These are phyloP conservation scores for Verticillium albo-atrum DNA, from an alignment of 2,329 filamentous ascomycete genomes.

Conservation along the genomic window DNA sequence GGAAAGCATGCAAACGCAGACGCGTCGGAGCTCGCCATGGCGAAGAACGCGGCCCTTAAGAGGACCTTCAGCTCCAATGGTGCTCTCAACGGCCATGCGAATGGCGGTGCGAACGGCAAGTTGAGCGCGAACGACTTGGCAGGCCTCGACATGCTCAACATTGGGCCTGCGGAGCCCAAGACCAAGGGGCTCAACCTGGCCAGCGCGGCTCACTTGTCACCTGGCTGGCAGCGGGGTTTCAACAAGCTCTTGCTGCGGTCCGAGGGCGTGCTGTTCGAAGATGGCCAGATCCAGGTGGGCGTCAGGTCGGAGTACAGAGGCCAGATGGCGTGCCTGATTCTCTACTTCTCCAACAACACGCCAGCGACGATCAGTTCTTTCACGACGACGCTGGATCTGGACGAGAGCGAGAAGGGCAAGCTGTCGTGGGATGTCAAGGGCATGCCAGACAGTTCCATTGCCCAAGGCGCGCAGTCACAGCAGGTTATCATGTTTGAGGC, in stretches of 20 bases:
- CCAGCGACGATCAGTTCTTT: slow-evolving; percentile 82
- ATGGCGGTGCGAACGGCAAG: slow-evolving; percentile 43
- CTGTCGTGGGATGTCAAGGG: slow-evolving; percentile 85
- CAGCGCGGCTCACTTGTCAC: slow-evolving; percentile 86
- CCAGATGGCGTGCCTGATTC: slow-evolving; percentile 91
- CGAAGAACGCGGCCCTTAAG: slow-evolving; percentile 77
- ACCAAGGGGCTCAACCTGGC: slow-evolving; percentile 77
- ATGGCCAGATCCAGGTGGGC: slow-evolving; percentile 89
- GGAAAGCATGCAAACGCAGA: slow-evolving; percentile 91
- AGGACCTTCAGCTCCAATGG: slow-evolving; percentile 71
- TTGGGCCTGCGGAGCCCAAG: slow-evolving; percentile 53
- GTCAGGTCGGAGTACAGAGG: slow-evolving; percentile 90
- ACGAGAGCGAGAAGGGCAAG: slow-evolving; percentile 57
- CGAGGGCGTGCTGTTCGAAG: slow-evolving; percentile 91
- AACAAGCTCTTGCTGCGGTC: slow-evolving; percentile 72
- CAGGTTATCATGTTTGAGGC: slow-evolving; percentile 95
- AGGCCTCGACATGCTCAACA: slow-evolving; percentile 72
- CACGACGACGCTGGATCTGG: slow-evolving; percentile 87
- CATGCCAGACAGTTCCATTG: slow-evolving; percentile 77
- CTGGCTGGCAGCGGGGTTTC: slow-evolving; percentile 90
- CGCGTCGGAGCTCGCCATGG: slow-evolving; percentile 71
- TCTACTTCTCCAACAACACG: slow-evolving; percentile 96
- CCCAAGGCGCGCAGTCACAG: slow-evolving; percentile 72
- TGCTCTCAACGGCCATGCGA: slow-evolving; percentile 34
- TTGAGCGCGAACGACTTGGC: slow-evolving; percentile 64